Evolutionary conservation across 495 filamentous ascomycete species (phyloP).

Genomic region (Penicillium egyptiacum): DNA sequence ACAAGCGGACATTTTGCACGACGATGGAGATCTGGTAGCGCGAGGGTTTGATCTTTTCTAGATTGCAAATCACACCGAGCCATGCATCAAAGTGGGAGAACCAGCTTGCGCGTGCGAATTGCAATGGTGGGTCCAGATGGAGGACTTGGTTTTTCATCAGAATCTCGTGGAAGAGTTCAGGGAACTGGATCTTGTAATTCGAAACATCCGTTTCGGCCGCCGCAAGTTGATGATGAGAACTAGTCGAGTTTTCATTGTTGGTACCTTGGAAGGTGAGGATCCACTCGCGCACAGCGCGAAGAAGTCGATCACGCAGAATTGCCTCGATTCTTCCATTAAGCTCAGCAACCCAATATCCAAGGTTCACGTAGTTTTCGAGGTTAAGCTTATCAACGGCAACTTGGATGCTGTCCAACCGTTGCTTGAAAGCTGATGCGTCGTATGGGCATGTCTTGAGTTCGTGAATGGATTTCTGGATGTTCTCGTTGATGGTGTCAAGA

Average conservation of each 20-base stretch:
- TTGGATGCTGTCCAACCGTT: slow-evolving; percentile 81
- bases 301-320: slow-evolving; percentile 72
- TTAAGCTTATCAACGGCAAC: slow-evolving; percentile 91
- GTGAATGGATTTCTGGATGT: slow-evolving; percentile 73
- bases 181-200: slow-evolving; percentile 57
- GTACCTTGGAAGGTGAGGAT: slow-evolving; percentile 73
- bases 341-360: slow-evolving; percentile 80
- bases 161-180: slow-evolving; percentile 76
- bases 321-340: slow-evolving; percentile 81
- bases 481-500: slow-evolving; percentile 74
- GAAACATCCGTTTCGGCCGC: slow-evolving; percentile 44
- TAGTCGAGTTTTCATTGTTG: slow-evolving; percentile 41
- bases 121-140: slow-evolving; percentile 87
- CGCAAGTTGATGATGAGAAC: slow-evolving; percentile 31
- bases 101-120: slow-evolving; percentile 92
- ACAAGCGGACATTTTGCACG: slow-evolving; percentile 55
- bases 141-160: slow-evolving; percentile 96
- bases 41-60: slow-evolving; percentile 89
- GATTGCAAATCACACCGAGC: slow-evolving; percentile 87
- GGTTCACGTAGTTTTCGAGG: slow-evolving; percentile 89
- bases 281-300: slow-evolving; percentile 80
- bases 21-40: slow-evolving; percentile 86
- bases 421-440: slow-evolving; percentile 68
- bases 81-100: slow-evolving; percentile 87
- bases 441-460: slow-evolving; percentile 89